Evolutionary conservation across 495 filamentous ascomycete genomes (phyloP), one percentile per base, ranked within the genome.

Genomic region (Glonium stellatum): DNA sequence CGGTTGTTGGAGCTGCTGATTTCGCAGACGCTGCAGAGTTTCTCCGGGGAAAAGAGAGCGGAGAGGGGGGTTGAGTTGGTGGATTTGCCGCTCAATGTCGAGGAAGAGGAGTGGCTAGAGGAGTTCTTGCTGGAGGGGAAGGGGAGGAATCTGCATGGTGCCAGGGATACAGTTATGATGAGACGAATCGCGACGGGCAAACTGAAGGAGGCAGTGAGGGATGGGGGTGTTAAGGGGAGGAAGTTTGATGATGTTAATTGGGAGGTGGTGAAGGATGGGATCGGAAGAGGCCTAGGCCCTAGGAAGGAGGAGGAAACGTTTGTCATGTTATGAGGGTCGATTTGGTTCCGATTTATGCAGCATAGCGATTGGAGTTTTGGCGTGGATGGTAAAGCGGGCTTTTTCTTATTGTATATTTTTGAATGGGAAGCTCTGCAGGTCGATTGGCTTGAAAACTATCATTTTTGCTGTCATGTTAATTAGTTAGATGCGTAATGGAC

Each of bases 71-170:
- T 83, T 67, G 87, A 91, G 65, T 72, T 93, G 11, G 82, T 88
- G 34, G 84, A 82, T 60, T 72, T 90, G 61, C 86, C 88, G 4
- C 79, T 91, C 27, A 80, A 79, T 55, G 74, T 76, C 6, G 76
- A 80, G 37, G 89, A 93, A 72, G 87, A 89, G 67, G 62, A 70
- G 42, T 92, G 88, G 88, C 83, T 92, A 55, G 81, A 82, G 55
- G 79, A 84, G 15, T 82, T 77, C 55, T 67, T 93, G 37, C 72
- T 80, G 8, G 74, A 76, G 27, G 86, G 86, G 15, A 82, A 80
- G 48, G 86, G 84, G 9, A 81, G 76, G 60, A 75, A 75, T n/a
- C 69, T 84, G 0, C 80, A 79, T 53, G 83, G 80, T 0, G 80
- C 87, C 0, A 85, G 76, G 64, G 85, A 89, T 60, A 85, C 87